Percentiles rank a stretch among this genome's conserved stretches.
These are phyloP conservation scores for Seminavis robusta DNA, from an alignment of 108 stramenopile species.

Conservation along the genomic window DNA sequence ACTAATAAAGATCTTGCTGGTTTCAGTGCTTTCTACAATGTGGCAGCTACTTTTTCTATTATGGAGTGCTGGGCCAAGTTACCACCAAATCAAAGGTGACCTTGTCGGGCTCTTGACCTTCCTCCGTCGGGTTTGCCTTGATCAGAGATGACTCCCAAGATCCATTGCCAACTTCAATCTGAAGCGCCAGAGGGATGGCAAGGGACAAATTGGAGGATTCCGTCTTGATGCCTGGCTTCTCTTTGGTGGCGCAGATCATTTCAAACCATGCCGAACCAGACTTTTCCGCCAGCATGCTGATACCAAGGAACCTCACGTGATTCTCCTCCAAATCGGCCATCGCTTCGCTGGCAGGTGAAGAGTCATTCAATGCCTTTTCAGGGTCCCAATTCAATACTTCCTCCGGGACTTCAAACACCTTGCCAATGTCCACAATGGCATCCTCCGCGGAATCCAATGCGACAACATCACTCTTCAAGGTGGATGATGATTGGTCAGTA, in stretches of 20 bases:
- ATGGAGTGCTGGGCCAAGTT: too few relatives aligned
- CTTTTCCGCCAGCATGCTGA: constrained; percentile 35
- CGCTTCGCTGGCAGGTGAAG: constrained; percentile 1
- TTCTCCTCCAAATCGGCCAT: too few relatives aligned
- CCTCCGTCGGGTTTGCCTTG: constrained; percentile 15
- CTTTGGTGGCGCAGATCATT: constrained; percentile 14
- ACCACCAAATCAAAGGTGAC: constrained; percentile 34
- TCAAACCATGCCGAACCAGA: constrained; percentile 67
- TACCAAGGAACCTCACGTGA: background rate
- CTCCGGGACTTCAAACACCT: constrained; percentile 43
- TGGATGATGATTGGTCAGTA: too few relatives aligned
- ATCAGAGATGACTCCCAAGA: constrained; percentile 84
- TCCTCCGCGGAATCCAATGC: constrained; percentile 58
- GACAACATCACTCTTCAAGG: too few relatives aligned
- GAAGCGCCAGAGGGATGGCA: constrained; percentile 59
- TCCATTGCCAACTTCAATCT: constrained; percentile 76
- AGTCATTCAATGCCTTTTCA: constrained; percentile 16
- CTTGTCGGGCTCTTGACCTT: constrained; percentile 13
- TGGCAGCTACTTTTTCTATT: too few relatives aligned
- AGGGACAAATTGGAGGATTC: background rate
- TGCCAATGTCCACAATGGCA: constrained; percentile 66
- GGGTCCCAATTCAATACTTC: constrained; percentile 57
- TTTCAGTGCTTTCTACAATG: too few relatives aligned
- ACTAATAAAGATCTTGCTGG: too few relatives aligned
- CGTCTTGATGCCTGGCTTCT: background rate